phyloP scores from a whole-genome alignment of 345 rosid genomes.

The Sisymbrium altissimum region DNA sequence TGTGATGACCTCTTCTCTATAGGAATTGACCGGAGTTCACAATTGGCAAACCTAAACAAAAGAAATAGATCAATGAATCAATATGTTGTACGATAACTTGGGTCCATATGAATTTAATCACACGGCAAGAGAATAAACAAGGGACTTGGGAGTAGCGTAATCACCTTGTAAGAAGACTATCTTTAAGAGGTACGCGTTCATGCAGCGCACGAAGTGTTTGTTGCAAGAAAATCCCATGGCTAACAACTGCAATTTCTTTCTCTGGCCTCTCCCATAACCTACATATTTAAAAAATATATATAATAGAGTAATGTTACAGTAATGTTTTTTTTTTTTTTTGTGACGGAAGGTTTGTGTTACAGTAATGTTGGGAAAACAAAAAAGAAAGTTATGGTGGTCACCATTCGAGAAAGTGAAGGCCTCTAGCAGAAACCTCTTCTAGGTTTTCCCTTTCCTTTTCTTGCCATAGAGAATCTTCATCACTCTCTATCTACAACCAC shows the following conservation, averaged over 20 bases:
- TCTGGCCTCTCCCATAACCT: constrained; percentile 80
- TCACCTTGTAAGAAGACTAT: constrained; percentile 15
- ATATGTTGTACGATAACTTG: neutral
- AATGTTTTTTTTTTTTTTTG: no score
- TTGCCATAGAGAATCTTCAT: constrained; percentile 63
- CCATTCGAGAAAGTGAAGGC: constrained; percentile 57
- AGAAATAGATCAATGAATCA: neutral
- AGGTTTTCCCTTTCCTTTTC: constrained; percentile 43
- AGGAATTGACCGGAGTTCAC: constrained; percentile 28
- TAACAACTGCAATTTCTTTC: constrained; percentile 75
- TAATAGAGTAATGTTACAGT: neutral
- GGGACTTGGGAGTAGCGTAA: neutral
- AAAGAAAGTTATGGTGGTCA: constrained; percentile 9
- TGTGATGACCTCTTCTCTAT: constrained; percentile 16
- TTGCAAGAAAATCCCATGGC: constrained; percentile 68
- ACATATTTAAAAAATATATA: neutral
- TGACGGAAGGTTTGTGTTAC: no score
- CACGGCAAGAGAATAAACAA: neutral
- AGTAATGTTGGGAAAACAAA: neutral
- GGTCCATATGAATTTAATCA: neutral
- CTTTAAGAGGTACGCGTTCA: constrained; percentile 26
- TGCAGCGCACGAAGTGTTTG: constrained; percentile 43
- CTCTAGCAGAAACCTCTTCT: constrained; percentile 60
- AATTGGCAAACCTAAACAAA: constrained; percentile 28
- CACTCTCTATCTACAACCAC: constrained; percentile 56